Base-by-base conservation (phyloP, 805 yeast species). In the Wickerhamomyces hampshirensis region DNA sequence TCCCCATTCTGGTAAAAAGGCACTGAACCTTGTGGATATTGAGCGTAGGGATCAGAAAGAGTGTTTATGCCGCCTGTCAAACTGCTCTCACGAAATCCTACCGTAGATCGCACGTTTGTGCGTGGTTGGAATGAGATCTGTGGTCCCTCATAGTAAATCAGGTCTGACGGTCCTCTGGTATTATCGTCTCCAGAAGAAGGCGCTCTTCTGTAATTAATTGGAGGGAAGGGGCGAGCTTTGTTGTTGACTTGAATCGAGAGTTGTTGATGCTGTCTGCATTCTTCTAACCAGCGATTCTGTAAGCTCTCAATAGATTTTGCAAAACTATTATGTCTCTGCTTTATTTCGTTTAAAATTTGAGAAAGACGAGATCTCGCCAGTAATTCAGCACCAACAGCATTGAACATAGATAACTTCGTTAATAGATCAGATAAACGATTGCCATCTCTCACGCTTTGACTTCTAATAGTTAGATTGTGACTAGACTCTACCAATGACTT, bases 1-100 rank as follows among this genome's bases (percentile, higher is more conserved):
- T 37, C 36, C 26, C 15, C 5, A n/a, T 21, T 8, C 5, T 18
- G 19, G 6, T 24, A 16, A 16, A 11, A n/a, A 19, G 28, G 23
- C 30, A 14, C 28, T 33, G 21, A 33, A 33, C 11, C 37, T 15
- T 37, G 46, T 23, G 30, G 43, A 18, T 40, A 43, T 12, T 26
- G 36, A 27, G 31, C n/a, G n/a, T n/a, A n/a, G n/a, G n/a, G n/a
- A n/a, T n/a, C n/a, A n/a, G n/a, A n/a, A n/a, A n/a, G n/a, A n/a
- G n/a, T n/a, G n/a, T n/a, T n/a, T n/a, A n/a, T n/a, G n/a, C n/a
- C n/a, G n/a, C n/a, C n/a, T n/a, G n/a, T n/a, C n/a, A n/a, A n/a
- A n/a, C n/a, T n/a, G n/a, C n/a, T n/a, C n/a, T n/a, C n/a, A n/a
- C n/a, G n/a, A n/a, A n/a, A n/a, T n/a, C n/a, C n/a, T n/a, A n/a